Evolutionary conservation across 1,284 basidiomycete genomes (phyloP).

Genomic region (Sporisorium reilianum): DNA sequence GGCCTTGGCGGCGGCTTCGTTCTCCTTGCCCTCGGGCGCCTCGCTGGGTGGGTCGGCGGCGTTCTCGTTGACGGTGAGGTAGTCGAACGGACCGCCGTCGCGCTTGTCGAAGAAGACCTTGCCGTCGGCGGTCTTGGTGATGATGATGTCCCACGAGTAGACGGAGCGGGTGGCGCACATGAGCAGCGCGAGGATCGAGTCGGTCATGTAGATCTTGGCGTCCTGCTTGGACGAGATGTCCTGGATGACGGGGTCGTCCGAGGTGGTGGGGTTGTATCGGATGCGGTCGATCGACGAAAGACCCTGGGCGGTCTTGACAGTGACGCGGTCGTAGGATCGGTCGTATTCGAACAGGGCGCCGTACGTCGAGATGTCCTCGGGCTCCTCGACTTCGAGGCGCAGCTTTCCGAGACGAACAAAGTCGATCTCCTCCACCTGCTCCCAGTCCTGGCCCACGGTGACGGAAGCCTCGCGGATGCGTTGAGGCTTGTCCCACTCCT

Average conservation of each 20-base stretch:
- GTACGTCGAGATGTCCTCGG: conserved; percentile 75
- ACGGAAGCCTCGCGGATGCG: conserved; percentile 94
- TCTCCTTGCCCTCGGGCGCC: conserved; percentile 61
- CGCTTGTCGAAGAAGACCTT: conserved; percentile 98
- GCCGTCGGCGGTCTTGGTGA: conserved; percentile 86
- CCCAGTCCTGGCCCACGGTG: conserved; percentile 90
- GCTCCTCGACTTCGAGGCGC: conserved; percentile 80
- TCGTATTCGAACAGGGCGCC: conserved; percentile 94
- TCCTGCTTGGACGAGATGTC: conserved; percentile 56
- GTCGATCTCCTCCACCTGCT: conserved; percentile 95
- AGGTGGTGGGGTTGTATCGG: conserved; percentile 96
- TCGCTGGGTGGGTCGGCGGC: conserved; percentile 94
- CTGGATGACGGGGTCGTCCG: conserved; percentile 82
- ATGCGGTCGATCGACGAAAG: conserved; percentile 93
- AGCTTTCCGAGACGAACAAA: conserved; percentile 93
- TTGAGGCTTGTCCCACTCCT: conserved; percentile 92
- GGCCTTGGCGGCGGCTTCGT: conserved; percentile 54
- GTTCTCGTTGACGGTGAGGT: conserved; percentile 98
- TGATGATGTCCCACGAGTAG: conserved; percentile 99
- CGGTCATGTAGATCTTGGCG: conserved; percentile 95
- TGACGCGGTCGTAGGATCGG: conserved; percentile 94
- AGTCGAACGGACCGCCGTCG: conserved; percentile 90
- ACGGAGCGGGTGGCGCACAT: conserved; percentile 96
- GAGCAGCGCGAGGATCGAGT: conserved; percentile 92
- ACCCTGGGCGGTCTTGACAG: conserved; percentile 84